phyloP scores from a whole-genome alignment of 1,284 basidiomycete species.

The Ganoderma meredithae region DNA sequence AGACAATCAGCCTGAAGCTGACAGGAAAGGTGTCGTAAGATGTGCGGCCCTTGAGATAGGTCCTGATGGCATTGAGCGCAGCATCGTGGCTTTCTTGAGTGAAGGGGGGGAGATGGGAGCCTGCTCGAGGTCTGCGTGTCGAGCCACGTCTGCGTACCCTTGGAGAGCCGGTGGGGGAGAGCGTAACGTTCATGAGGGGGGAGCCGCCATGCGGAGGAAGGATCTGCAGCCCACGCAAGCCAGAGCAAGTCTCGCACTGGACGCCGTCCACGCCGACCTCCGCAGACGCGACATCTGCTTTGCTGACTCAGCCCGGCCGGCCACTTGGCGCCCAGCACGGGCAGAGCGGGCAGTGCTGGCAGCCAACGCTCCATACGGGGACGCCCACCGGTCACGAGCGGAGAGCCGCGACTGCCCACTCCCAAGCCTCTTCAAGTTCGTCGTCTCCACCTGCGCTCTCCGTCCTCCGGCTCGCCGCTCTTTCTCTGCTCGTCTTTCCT shows the following conservation, averaged over 20 bases:
- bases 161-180: constrained; percentile 47
- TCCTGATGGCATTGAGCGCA: constrained; percentile 81
- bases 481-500: constrained; percentile 16
- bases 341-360: constrained; percentile 30
- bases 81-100: constrained; percentile 74
- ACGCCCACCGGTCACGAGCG: constrained; percentile 7
- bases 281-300: not conserved
- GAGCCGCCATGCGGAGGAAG: constrained; percentile 33
- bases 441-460: constrained; percentile 11
- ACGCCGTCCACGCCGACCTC: no score
- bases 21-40: constrained; percentile 97
- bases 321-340: constrained; percentile 3
- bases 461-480: not conserved
- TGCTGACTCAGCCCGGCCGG: constrained; percentile 10
- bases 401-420: constrained; percentile 25
- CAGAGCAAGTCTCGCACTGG: not conserved
- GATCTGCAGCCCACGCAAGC: constrained; percentile 20
- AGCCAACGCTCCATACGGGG: constrained; percentile 2
- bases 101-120: constrained; percentile 65
- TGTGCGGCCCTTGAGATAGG: constrained; percentile 85
- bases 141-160: constrained; percentile 51
- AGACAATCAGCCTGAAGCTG: constrained; percentile 94
- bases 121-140: constrained; percentile 57
- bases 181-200: constrained; percentile 48
- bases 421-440: constrained; percentile 5